Conservation (phyloP, 140 eudicot species). For the Anethum foeniculum region DNA sequence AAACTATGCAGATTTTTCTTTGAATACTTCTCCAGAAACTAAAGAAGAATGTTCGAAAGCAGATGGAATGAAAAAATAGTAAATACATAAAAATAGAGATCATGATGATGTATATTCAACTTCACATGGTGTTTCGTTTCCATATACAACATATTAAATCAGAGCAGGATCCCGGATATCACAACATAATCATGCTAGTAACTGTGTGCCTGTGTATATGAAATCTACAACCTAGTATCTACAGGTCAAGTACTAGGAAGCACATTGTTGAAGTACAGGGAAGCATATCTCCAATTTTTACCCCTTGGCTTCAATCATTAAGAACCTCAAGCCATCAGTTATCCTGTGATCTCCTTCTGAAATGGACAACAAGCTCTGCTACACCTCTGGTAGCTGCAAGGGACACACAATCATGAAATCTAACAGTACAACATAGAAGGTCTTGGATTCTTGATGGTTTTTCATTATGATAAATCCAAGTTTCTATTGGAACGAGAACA, state of each 20-base stretch:
- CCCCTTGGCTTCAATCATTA: conserved; percentile 25
- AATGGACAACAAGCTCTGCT: conserved; percentile 63
- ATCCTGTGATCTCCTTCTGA: conserved; percentile 23
- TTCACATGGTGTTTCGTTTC: background rate
- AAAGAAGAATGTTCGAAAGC: background rate
- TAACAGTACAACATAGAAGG: background rate
- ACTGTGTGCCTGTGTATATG: no score
- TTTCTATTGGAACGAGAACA: background rate
- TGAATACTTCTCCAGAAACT: no score
- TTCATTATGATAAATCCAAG: background rate
- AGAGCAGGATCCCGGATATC: no score
- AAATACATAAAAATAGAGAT: no score
- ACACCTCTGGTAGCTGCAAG: conserved; percentile 71
- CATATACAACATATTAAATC: conserved; percentile 12
- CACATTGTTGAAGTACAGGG: conserved; percentile 5
- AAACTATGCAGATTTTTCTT: no score
- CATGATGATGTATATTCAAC: background rate
- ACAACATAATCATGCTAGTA: no score
- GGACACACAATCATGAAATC: background rate
- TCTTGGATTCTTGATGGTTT: background rate
- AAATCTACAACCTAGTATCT: no score
- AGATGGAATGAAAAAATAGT: no score
- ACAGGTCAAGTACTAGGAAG: no score
- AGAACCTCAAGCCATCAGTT: background rate
- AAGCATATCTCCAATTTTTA: conserved; percentile 22